Conservation (phyloP, 2,329 filamentous ascomycete species). For the Apiospora malaysiana region DNA sequence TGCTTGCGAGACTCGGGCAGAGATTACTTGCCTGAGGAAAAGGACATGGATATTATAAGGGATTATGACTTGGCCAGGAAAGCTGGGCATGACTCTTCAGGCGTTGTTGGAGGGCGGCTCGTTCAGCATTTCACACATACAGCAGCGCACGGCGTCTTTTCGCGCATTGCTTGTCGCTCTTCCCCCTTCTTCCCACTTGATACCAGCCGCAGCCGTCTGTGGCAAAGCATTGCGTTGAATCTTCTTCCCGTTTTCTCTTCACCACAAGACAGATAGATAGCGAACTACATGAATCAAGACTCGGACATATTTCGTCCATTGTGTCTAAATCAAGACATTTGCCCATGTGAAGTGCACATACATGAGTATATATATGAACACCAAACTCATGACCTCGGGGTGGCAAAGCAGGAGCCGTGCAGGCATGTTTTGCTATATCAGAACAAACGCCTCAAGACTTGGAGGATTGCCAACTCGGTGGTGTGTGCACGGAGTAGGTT, state of each 20-base stretch:
- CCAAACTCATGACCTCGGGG: background rate
- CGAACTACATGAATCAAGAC: background rate
- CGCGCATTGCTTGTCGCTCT: background rate
- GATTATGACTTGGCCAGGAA: background rate
- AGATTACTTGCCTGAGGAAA: background rate
- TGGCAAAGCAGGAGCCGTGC: too few relatives aligned
- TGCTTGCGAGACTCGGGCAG: background rate
- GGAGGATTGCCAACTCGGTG: too few relatives aligned
- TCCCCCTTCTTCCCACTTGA: background rate
- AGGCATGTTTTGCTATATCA: too few relatives aligned
- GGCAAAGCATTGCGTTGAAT: conserved; percentile 15
- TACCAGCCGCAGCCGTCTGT: conserved; percentile 9
- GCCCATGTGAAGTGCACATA: background rate
- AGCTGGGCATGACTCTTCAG: background rate
- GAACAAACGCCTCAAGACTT: too few relatives aligned
- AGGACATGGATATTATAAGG: background rate
- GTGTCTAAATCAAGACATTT: background rate
- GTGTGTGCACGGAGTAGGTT: too few relatives aligned
- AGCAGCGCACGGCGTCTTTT: background rate
- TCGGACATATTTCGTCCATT: background rate
- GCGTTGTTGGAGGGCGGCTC: background rate
- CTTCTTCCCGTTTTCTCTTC: background rate
- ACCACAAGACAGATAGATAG: background rate
- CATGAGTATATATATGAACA: background rate
- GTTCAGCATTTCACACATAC: background rate